These are phyloP conservation scores for Candida boleticola DNA, from an alignment of 805 yeast genomes.

Conservation along the genomic window DNA sequence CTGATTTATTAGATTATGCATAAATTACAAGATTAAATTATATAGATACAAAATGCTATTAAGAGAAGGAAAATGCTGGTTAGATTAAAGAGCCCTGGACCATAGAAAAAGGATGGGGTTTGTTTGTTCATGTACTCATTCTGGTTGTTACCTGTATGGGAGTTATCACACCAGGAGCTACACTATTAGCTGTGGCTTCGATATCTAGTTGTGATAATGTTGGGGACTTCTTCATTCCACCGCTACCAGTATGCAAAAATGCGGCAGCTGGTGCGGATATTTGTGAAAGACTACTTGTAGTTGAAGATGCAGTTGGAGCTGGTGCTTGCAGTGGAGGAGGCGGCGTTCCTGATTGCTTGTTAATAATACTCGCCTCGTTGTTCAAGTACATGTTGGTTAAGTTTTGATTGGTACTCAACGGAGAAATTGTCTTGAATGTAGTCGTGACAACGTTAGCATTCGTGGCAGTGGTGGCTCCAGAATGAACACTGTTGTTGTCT, in stretches of 20 bases:
- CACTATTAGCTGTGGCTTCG: slow-evolving; percentile 15
- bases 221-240: slow-evolving; percentile 6
- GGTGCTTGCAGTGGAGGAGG: slow-evolving; percentile 46
- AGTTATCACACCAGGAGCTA: slow-evolving; percentile 39
- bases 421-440: slow-evolving; percentile 12
- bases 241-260: background rate
- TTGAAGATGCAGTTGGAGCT: background rate
- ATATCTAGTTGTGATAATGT: slow-evolving; percentile 3
- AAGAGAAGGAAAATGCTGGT: background rate
- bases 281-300: background rate
- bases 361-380: slow-evolving; percentile 52
- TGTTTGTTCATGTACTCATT: slow-evolving; percentile 30
- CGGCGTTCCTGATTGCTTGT: slow-evolving; percentile 80
- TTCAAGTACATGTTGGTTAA: slow-evolving; percentile 10
- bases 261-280: background rate
- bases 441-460: background rate
- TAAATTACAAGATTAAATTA: background rate
- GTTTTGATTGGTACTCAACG: slow-evolving; percentile 18
- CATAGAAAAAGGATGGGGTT: background rate
- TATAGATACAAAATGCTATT: slow-evolving; percentile 1
- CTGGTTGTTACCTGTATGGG: slow-evolving; percentile 43
- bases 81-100: background rate
- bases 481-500: slow-evolving; percentile 6
- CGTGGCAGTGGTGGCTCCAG: slow-evolving; percentile 1
- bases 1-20: no score